These are phyloP conservation scores for Gracilaria domingensis DNA, from an alignment of 23 red algal species.

Conservation along the genomic window DNA sequence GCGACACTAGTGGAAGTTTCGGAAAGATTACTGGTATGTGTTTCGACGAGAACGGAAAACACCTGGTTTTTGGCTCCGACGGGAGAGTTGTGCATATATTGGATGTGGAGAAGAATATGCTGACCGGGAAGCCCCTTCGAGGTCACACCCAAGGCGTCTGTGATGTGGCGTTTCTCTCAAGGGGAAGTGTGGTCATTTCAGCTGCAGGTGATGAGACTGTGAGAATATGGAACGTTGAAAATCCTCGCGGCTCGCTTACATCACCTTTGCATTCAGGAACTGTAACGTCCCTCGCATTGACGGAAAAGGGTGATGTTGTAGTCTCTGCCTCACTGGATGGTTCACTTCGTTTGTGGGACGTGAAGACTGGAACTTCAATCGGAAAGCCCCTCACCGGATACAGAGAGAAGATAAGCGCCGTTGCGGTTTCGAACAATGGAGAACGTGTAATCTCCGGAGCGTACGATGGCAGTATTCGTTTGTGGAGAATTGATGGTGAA, in stretches of 20 bases:
- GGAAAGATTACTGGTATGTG: constrained; percentile 21
- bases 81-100: background rate
- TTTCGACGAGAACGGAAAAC: constrained; percentile 7
- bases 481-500: constrained; percentile 5
- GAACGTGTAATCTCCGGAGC: constrained; percentile 15
- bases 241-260: background rate
- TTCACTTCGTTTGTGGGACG: constrained; percentile 32
- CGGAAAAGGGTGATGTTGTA: background rate
- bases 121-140: constrained; percentile 14
- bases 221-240: constrained; percentile 20
- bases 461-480: background rate
- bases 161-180: background rate
- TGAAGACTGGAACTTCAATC: background rate
- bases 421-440: background rate
- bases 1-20: background rate
- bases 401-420: background rate
- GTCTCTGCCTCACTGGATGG: constrained; percentile 27
- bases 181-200: background rate
- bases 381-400: background rate
- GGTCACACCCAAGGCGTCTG: background rate
- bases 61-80: constrained; percentile 6
- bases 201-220: constrained; percentile 22
- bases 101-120: constrained; percentile 3
- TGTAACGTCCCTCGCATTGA: constrained; percentile 9
- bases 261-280: background rate